Conservation (phyloP, 306 rosid species). For the Amphicarpaea edgeworthii region DNA sequence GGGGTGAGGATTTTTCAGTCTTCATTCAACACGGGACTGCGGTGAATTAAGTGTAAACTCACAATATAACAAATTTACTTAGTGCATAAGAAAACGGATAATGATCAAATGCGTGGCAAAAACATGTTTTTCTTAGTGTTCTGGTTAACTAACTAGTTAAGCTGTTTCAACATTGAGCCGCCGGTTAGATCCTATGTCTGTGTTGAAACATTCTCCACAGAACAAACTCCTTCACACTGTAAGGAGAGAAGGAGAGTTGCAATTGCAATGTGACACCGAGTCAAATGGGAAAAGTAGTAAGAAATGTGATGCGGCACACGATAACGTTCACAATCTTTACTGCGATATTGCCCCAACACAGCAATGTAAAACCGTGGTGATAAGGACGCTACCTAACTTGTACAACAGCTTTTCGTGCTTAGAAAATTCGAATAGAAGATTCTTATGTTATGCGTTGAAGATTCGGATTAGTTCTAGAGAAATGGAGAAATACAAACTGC, state of each 20-base stretch:
- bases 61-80: neutral
- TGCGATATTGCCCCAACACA: neutral
- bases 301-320: neutral
- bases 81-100: neutral
- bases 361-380: neutral
- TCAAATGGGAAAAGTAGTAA: neutral
- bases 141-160: too few relatives aligned
- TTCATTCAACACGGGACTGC: conserved; percentile 33
- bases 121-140: conserved; percentile 2
- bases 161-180: neutral
- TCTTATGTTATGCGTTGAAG: neutral
- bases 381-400: neutral
- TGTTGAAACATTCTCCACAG: too few relatives aligned
- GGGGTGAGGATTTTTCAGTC: neutral
- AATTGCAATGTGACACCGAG: too few relatives aligned
- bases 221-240: too few relatives aligned
- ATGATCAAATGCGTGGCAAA: conserved; percentile 21
- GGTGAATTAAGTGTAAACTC: too few relatives aligned
- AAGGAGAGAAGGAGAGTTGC: too few relatives aligned
- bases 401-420: neutral
- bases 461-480: conserved; percentile 11
- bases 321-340: neutral
- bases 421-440: conserved; percentile 12
- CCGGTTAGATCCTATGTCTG: neutral
- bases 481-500: neutral